These are phyloP conservation scores for Ustilago esculenta DNA, from an alignment of 1,284 basidiomycete genomes.

Conservation along the genomic window DNA sequence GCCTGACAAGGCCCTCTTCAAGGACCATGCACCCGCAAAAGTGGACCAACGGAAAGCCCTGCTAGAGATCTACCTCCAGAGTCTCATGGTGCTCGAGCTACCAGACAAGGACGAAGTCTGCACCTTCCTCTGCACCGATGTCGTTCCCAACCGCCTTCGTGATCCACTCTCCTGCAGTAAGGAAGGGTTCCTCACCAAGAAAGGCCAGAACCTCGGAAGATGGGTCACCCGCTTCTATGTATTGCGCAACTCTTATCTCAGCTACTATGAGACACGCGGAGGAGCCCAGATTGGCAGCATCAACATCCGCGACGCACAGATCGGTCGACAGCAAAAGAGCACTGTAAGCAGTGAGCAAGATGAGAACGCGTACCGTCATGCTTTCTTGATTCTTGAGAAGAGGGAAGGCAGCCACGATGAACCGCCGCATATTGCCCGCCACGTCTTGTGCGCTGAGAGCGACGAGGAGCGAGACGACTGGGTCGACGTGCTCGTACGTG, in stretches of 20 bases:
- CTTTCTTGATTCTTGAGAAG: slow-evolving; percentile 92
- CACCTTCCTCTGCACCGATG: slow-evolving; percentile 89
- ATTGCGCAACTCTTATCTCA: slow-evolving; percentile 79
- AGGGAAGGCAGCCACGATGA: slow-evolving; percentile 69
- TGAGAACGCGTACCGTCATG: slow-evolving; percentile 93
- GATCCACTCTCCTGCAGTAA: slow-evolving; percentile 74
- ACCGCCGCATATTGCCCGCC: slow-evolving; percentile 75
- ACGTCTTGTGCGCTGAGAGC: slow-evolving; percentile 94
- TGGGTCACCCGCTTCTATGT: slow-evolving; percentile 85
- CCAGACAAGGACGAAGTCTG: slow-evolving; percentile 90
- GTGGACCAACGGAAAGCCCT: slow-evolving; percentile 81
- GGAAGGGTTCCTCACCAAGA: slow-evolving; percentile 94
- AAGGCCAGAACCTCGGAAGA: slow-evolving; percentile 93
- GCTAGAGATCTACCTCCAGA: slow-evolving; percentile 86
- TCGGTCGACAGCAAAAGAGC: slow-evolving; percentile 74
- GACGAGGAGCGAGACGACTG: slow-evolving; percentile 90
- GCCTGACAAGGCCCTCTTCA: slow-evolving; percentile 93
- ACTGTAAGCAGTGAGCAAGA: slow-evolving; percentile 70
- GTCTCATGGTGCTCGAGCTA: slow-evolving; percentile 78
- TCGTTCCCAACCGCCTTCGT: slow-evolving; percentile 73
- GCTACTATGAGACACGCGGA: slow-evolving; percentile 88
- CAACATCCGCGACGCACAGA: slow-evolving; percentile 84
- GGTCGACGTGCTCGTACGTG: slow-evolving; percentile 83
- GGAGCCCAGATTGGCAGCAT: slow-evolving; percentile 90
- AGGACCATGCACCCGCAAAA: slow-evolving; percentile 93